Conservation (phyloP, 192 early-diverging fungal species). For the Backusella luteola region DNA sequence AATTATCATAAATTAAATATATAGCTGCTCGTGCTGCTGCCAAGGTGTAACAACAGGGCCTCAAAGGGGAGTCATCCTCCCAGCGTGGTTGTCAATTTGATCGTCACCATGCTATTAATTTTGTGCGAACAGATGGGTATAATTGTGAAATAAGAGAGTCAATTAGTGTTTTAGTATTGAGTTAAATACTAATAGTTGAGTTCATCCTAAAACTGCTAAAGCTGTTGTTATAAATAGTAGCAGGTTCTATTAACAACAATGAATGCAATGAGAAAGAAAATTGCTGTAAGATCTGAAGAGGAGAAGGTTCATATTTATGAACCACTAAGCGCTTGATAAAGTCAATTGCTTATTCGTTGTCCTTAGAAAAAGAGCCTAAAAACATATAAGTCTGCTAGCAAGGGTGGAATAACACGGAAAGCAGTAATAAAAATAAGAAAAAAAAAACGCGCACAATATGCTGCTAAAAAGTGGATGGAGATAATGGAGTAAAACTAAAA, state of each 20-base stretch:
- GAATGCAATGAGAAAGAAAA: too few relatives aligned
- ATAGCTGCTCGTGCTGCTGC: background rate
- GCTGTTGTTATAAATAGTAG: too few relatives aligned
- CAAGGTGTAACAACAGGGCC: constrained; percentile 35
- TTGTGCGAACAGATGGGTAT: constrained; percentile 30
- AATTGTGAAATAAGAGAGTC: background rate
- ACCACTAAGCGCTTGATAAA: too few relatives aligned
- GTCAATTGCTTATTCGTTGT: too few relatives aligned
- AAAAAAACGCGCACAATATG: constrained; percentile 44
- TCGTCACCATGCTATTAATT: constrained; percentile 75
- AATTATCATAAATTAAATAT: background rate
- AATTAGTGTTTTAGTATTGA: background rate
- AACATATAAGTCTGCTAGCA: too few relatives aligned
- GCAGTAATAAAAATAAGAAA: background rate
- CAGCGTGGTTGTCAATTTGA: constrained; percentile 75
- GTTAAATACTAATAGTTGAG: background rate
- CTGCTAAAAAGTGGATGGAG: constrained; percentile 45
- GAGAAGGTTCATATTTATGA: too few relatives aligned
- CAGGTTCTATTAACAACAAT: too few relatives aligned
- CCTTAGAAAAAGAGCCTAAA: too few relatives aligned
- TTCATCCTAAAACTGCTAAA: too few relatives aligned
- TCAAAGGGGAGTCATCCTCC: background rate
- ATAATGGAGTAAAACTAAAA: constrained; percentile 45
- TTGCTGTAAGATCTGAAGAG: too few relatives aligned
- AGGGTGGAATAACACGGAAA: too few relatives aligned